Evolutionary conservation across 1,284 basidiomycete species (phyloP), one percentile per base, ranked within the genome.

Genomic region (Ustilago shanxiensis): DNA sequence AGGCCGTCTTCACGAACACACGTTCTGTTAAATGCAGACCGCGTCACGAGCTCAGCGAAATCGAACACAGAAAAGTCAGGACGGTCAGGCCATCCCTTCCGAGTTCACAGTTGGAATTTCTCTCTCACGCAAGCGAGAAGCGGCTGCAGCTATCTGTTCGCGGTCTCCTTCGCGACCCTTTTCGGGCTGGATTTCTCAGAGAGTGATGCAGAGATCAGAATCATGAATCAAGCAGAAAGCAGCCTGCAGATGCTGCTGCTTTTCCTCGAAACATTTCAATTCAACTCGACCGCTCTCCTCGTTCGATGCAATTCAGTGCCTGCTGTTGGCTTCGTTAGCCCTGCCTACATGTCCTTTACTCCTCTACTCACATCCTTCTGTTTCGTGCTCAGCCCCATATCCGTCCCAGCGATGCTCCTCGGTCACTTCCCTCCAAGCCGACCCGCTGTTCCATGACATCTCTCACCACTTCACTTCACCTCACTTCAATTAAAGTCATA

Each of bases 331-430:
- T 39, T 54, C 39, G 53, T 29, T 14, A 41, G 35, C 31, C 11
- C 11, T 52, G 41, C 41, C 35, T 37, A n/a, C 33, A 35, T 41
- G 22, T n/a, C 54, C 14, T n/a, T 37, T 8, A 22, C 39, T 35
- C 22, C 35, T 20, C 20, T 24, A 20, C 13, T n/a, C 33, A 16
- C 28, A 18, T 31, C 18, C 50, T 53, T 24, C 22, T 24, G 22
- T 20, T 41, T 20, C 39, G 49, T 57, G 35, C 62, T 57, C 41
- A 49, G 29, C 51, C n/a, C n/a, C 39, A 26, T 16, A 18, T 31
- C 18, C 35, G 29, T 37, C 54, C 39, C 53, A 51, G 39, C 68
- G 6, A 70, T 65, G 61, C 39, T 60, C 61, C 57, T 52, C 33
- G 57, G 57, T 41, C 62, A 37, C 39, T 24, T 31, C n/a, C 18